Percentiles rank a stretch among this genome's conserved stretches.
Conservation (phyloP, 495 filamentous ascomycete genomes). For the Neohortaea acidophila region DNA sequence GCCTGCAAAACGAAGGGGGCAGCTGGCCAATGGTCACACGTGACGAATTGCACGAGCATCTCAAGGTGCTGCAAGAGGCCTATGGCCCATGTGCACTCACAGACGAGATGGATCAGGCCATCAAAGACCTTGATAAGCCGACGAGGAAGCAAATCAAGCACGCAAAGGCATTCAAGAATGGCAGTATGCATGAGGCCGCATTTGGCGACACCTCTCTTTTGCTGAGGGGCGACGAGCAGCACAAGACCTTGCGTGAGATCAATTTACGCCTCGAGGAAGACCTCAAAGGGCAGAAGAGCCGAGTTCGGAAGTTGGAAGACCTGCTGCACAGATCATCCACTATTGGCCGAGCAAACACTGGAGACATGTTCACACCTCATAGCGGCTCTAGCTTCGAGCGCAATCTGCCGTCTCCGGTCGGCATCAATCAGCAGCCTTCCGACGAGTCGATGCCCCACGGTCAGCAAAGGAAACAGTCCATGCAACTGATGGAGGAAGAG, state of each 20-base stretch:
- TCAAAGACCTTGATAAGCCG: constrained; percentile 51
- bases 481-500: constrained; percentile 49
- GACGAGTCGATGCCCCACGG: constrained; percentile 45
- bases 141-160: constrained; percentile 62
- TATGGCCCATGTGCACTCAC: constrained; percentile 54
- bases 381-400: constrained; percentile 31
- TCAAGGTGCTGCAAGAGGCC: constrained; percentile 34
- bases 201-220: constrained; percentile 67
- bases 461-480: constrained; percentile 46
- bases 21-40: constrained; percentile 54
- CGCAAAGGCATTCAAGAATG: constrained; percentile 87
- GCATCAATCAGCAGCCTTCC: constrained; percentile 24
- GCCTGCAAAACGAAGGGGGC: constrained; percentile 62
- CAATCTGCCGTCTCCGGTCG: constrained; percentile 1
- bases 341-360: constrained; percentile 50
- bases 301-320: constrained; percentile 83
- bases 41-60: constrained; percentile 41
- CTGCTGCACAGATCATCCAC: constrained; percentile 77
- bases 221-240: constrained; percentile 65
- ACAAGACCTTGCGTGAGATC: constrained; percentile 53
- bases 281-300: constrained; percentile 75
- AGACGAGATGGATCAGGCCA: constrained; percentile 42
- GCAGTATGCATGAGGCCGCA: constrained; percentile 75
- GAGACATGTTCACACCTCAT: constrained; percentile 42
- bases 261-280: constrained; percentile 67